phyloP scores from a whole-genome alignment of 176 grass and related monocot genomes.

The Oryza coarctata region DNA sequence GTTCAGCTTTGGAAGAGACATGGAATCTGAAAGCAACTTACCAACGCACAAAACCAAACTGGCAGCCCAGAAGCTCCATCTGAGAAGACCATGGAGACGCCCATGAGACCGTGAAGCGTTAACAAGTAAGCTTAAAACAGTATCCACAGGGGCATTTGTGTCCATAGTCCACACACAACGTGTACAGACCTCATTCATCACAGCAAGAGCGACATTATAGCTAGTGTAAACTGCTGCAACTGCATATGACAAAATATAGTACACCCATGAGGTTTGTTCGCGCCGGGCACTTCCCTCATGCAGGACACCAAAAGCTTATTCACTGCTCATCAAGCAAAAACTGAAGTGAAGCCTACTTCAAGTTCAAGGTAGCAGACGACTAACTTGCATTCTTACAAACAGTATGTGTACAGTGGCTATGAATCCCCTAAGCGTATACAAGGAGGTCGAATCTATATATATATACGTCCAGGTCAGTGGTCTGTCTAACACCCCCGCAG shows the following conservation, averaged over 20 bases:
- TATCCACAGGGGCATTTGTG: neutral
- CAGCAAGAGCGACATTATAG: neutral
- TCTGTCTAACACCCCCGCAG: too few relatives aligned
- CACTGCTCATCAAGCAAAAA: conserved; percentile 22
- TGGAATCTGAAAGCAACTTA: neutral
- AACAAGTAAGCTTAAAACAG: neutral
- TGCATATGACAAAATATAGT: neutral
- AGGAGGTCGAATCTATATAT: too few relatives aligned
- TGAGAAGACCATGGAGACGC: neutral
- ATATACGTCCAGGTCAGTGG: too few relatives aligned
- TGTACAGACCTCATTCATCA: neutral
- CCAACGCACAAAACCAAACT: neutral
- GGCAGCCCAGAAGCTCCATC: neutral
- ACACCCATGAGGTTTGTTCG: neutral
- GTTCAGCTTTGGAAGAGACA: neutral
- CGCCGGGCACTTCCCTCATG: neutral
- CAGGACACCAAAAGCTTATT: conserved; percentile 21
- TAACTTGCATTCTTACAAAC: neutral
- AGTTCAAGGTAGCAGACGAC: neutral
- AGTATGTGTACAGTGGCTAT: too few relatives aligned
- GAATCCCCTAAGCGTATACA: too few relatives aligned
- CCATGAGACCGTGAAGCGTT: too few relatives aligned
- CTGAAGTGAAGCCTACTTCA: neutral
- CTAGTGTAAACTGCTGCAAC: neutral
- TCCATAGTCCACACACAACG: neutral